phyloP scores from a whole-genome alignment of 129 eudicot species.

The Saussurea involucrata region DNA sequence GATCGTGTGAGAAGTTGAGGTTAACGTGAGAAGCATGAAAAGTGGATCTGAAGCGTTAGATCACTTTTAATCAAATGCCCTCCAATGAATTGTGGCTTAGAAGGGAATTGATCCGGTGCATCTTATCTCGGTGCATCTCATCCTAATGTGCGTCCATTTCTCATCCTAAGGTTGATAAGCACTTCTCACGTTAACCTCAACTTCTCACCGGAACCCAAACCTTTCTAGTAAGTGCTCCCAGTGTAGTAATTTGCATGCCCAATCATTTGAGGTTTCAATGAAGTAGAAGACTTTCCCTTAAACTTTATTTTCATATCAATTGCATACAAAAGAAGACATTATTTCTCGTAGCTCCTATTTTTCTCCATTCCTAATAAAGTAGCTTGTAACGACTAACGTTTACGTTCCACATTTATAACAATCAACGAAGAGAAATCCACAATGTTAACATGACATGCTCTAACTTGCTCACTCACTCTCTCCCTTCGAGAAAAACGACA shows the following conservation, averaged over 20 bases:
- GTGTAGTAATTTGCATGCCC: not conserved
- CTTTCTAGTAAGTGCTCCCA: conserved; percentile 4
- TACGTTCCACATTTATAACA: conserved; percentile 6
- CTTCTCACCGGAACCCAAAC: too few species aligned
- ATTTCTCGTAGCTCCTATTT: not conserved
- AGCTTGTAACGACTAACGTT: not conserved
- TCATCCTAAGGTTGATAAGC: too few species aligned
- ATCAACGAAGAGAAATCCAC: not conserved
- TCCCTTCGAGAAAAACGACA: not conserved
- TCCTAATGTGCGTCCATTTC: too few species aligned
- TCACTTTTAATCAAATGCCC: too few species aligned
- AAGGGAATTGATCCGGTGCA: too few species aligned
- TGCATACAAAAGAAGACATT: not conserved
- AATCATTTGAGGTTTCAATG: not conserved
- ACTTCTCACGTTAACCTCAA: too few species aligned
- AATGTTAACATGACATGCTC: not conserved
- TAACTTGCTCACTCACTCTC: not conserved
- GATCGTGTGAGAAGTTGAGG: too few species aligned
- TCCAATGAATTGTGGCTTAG: too few species aligned
- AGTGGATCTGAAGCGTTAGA: too few species aligned
- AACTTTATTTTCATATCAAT: not conserved
- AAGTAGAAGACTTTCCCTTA: not conserved
- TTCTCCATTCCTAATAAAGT: conserved; percentile 4
- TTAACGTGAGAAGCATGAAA: too few species aligned
- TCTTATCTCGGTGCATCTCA: too few species aligned